Conservation (phyloP, 352 stramenopile genomes). For the Phytophthora meadii region DNA sequence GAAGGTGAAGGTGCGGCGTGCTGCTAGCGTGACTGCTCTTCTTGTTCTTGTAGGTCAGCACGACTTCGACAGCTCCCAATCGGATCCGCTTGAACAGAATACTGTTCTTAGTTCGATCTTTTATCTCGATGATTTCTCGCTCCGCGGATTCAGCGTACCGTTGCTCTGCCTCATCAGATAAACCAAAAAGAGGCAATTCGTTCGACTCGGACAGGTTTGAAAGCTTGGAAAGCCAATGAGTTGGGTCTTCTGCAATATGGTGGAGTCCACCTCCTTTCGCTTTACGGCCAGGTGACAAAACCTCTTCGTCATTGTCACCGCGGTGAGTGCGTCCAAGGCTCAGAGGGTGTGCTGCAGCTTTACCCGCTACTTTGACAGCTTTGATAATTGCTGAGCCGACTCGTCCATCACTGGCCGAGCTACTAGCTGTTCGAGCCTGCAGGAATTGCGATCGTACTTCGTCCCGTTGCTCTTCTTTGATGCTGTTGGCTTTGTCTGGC, state of each 20-base stretch:
- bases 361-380: constrained; percentile 66
- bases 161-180: constrained; percentile 14
- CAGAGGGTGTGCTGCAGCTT: constrained; percentile 61
- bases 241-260: constrained; percentile 51
- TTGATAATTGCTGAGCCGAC: constrained; percentile 64
- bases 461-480: constrained; percentile 60
- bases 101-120: constrained; percentile 51
- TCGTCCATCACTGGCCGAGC: constrained; percentile 39
- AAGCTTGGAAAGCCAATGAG: constrained; percentile 47
- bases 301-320: constrained; percentile 31
- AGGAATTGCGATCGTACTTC: constrained; percentile 76
- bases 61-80: constrained; percentile 75
- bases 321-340: constrained; percentile 45
- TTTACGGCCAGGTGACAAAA: constrained; percentile 21
- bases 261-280: constrained; percentile 23
- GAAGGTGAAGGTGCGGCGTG: constrained; percentile 18
- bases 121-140: constrained; percentile 47
- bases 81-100: constrained; percentile 87
- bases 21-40: constrained; percentile 34
- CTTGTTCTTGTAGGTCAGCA: constrained; percentile 88
- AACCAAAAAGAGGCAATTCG: constrained; percentile 34
- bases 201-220: constrained; percentile 30
- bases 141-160: constrained; percentile 17
- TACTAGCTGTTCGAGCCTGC: constrained; percentile 29
- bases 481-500: constrained; percentile 21